Conservation (phyloP, 148 eudicot genomes). For the Diospyros kaki region DNA sequence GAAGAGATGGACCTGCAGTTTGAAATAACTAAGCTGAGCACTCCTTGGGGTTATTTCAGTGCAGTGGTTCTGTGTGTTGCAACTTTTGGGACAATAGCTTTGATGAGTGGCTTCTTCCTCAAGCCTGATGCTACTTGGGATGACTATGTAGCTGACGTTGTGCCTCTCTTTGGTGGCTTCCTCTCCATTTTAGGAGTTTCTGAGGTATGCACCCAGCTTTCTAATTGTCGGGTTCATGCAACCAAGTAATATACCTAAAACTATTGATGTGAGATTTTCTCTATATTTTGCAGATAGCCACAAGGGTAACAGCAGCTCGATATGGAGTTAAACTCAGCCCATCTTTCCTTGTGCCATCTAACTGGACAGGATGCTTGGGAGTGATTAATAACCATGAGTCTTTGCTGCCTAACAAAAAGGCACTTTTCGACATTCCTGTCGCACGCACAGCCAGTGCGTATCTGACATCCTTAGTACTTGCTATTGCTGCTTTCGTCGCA, state of each 20-base stretch:
- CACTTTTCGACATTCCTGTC: slow-evolving; percentile 89
- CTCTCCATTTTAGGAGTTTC: slow-evolving; percentile 87
- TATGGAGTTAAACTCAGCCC: slow-evolving; percentile 90
- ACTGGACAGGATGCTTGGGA: slow-evolving; percentile 97
- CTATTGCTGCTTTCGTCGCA: slow-evolving; percentile 73
- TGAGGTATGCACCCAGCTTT: slow-evolving; percentile 50
- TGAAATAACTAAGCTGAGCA: slow-evolving; percentile 73
- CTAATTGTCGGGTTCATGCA: background rate
- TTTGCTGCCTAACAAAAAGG: slow-evolving; percentile 85
- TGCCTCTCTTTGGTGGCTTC: slow-evolving; percentile 92
- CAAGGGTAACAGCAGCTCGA: slow-evolving; percentile 75
- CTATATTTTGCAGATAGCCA: slow-evolving; percentile 55
- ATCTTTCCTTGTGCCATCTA: slow-evolving; percentile 90
- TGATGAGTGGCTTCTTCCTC: slow-evolving; percentile 90
- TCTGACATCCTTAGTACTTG: slow-evolving; percentile 74
- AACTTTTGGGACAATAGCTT: slow-evolving; percentile 87
- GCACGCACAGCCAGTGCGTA: slow-evolving; percentile 98
- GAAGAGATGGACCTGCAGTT: slow-evolving; percentile 91
- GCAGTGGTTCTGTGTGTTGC: slow-evolving; percentile 71
- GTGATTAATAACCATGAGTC: slow-evolving; percentile 97
- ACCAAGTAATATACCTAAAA: too few species aligned
- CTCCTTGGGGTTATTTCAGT: slow-evolving; percentile 82
- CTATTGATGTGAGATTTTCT: too few species aligned
- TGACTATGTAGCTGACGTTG: slow-evolving; percentile 73
- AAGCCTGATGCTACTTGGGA: slow-evolving; percentile 84